Base-by-base conservation (phyloP, 2,329 filamentous ascomycete genomes). In the Talaromyces sp. region DNA sequence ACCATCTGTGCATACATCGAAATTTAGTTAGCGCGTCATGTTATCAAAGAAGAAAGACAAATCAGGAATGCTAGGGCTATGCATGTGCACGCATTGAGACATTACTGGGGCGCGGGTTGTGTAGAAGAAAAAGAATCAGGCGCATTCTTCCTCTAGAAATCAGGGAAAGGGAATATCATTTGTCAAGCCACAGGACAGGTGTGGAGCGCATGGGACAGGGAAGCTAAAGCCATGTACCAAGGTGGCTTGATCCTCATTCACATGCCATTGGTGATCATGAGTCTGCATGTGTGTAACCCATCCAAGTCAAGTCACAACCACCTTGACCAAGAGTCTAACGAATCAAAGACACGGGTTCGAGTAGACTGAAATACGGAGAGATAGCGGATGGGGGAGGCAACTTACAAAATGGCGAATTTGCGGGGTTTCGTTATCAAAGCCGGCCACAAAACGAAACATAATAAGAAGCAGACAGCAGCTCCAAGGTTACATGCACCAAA, bases 371-470 rank as follows among this genome's bases (percentile, higher is more conserved):
- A 47, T 27, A 66, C 37, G 41, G 19, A 31, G 31, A 33, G 49
- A 33, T 27, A 33, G n/a, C 25, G 49, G 49, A n/a, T 31, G 15
- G n/a, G 35, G 22, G 25, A 9, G n/a, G 19, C 2, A 27, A 94
- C 94, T 90, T 88, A 98, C 95, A 98, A 79, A 70, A 96, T 93
- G 63, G 94, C 93, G 83, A 99, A 97, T 84, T 98, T 99, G 80
- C 91, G 88, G 71, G 94, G 93, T 76, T 86, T 89, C 69, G 92
- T 79, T 70, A 91, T 86, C 70, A 97, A 85, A 67, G 93, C 85
- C 63, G 93, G 93, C 81, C 96, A 94, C 65, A 98, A 84, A 71
- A 89, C 89, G 82, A 98, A 96, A 83, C 91, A 79, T 73, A 96
- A 88, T 77, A 96, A 87, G 83, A 99, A 98, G 83, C 96, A 94